A percentile compares a stretch with the other conserved stretches of the same genome.
phyloP scores from a whole-genome alignment of 2,329 filamentous ascomycete species.

The Ophiostoma tasmaniense region DNA sequence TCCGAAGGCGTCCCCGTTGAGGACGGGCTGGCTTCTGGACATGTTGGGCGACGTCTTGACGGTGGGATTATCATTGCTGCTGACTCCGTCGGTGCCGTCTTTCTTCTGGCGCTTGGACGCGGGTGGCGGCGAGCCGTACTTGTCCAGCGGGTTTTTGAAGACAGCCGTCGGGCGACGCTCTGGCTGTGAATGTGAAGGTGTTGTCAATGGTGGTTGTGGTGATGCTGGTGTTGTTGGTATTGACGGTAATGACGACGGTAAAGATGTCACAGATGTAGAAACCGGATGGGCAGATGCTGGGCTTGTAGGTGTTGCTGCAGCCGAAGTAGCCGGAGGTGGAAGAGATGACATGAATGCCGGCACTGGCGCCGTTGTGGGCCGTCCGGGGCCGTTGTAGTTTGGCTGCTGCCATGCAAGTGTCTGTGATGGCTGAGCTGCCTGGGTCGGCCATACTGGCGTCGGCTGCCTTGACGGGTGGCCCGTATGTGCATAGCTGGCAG shows the following conservation, averaged over 20 bases:
- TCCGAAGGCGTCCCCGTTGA: neutral
- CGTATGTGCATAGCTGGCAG: neutral
- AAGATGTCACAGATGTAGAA: neutral
- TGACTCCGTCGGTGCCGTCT: neutral
- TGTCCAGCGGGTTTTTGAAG: slow-evolving; percentile 11
- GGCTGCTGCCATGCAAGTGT: neutral
- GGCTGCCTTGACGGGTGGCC: neutral
- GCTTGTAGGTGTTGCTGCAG: neutral
- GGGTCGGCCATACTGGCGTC: neutral
- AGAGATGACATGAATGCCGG: no score
- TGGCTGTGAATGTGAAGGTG: neutral
- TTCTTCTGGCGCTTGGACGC: slow-evolving; percentile 11
- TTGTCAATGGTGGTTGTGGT: no score
- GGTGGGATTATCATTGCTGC: neutral
- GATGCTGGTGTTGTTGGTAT: neutral
- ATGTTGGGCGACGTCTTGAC: neutral
- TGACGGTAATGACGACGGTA: neutral
- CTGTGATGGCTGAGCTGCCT: neutral
- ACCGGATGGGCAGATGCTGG: neutral
- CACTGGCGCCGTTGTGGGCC: neutral
- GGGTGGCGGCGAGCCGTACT: slow-evolving; percentile 8
- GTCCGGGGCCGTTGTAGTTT: neutral
- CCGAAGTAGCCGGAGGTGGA: no score
- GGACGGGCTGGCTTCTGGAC: neutral
- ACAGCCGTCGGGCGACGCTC: neutral